These are phyloP conservation scores for Trichoderma virens DNA, from an alignment of 495 filamentous ascomycete genomes.

Conservation along the genomic window DNA sequence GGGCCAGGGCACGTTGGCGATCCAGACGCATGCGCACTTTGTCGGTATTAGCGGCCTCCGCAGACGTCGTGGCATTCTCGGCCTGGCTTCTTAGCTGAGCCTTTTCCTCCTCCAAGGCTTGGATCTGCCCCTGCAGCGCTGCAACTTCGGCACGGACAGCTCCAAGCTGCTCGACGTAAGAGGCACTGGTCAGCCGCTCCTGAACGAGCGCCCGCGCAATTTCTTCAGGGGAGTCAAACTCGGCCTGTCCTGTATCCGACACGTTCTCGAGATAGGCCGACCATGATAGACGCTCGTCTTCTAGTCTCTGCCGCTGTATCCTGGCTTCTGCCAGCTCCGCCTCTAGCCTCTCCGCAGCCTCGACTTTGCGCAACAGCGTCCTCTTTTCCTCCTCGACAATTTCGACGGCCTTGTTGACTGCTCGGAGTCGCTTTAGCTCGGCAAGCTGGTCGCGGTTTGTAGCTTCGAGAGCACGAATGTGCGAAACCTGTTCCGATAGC, in stretches of 20 bases:
- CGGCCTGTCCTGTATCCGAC: conserved; percentile 45
- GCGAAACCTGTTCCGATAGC: conserved; percentile 75
- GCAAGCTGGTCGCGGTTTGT: conserved; percentile 69
- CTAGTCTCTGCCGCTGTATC: conserved; percentile 75
- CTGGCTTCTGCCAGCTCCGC: conserved; percentile 68
- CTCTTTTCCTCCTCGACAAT: conserved; percentile 96
- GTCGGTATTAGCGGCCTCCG: conserved; percentile 43
- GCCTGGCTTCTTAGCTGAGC: conserved; percentile 53
- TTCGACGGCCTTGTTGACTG: conserved; percentile 74
- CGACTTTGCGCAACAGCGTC: conserved; percentile 66
- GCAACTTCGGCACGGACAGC: conserved; percentile 67
- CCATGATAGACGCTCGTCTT: conserved; percentile 85
- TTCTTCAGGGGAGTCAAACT: conserved; percentile 83
- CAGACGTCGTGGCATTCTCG: conserved; percentile 54
- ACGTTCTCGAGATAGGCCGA: conserved; percentile 73
- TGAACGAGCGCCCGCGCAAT: conserved; percentile 76
- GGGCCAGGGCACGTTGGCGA: conserved; percentile 71
- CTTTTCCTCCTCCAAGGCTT: conserved; percentile 61
- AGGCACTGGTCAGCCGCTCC: conserved; percentile 70
- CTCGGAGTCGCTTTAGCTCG: conserved; percentile 73
- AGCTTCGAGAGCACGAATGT: conserved; percentile 77
- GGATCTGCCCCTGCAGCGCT: conserved; percentile 73
- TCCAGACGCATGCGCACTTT: conserved; percentile 65
- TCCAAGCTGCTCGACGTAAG: conserved; percentile 70
- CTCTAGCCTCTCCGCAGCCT: conserved; percentile 65